A percentile compares a stretch with the other conserved stretches of the same genome.
These are phyloP conservation scores for Annulohypoxylon maeteangense DNA, from an alignment of 495 filamentous ascomycete genomes.

Conservation along the genomic window DNA sequence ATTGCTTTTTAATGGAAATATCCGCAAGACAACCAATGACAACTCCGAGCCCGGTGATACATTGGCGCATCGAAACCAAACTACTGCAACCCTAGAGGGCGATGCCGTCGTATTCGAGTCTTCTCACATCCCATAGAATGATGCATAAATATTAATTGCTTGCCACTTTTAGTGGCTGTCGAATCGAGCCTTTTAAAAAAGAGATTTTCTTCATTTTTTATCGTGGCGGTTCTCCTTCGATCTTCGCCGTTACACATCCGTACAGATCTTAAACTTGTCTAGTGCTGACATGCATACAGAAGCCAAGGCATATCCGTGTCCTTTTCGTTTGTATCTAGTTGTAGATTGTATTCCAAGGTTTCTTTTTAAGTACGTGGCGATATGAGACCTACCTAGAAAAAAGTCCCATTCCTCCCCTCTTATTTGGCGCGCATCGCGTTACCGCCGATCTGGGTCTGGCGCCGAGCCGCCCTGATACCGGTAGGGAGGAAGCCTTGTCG, in stretches of 20 bases:
- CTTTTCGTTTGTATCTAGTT: neutral
- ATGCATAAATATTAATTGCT: conserved; percentile 3
- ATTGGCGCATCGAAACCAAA: neutral
- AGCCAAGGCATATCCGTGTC: neutral
- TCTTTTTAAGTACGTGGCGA: neutral
- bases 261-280: neutral
- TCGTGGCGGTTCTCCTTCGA: conserved; percentile 1
- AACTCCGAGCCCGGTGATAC: conserved; percentile 1
- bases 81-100: neutral
- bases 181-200: neutral
- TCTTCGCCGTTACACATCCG: conserved; percentile 3
- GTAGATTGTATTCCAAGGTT: neutral
- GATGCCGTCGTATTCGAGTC: neutral
- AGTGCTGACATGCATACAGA: conserved; percentile 8
- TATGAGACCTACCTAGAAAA: neutral
- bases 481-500: neutral
- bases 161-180: neutral
- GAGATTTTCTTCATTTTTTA: neutral
- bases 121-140: neutral
- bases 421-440: neutral
- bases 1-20: conserved; percentile 16
- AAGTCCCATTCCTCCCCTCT: neutral
- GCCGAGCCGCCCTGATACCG: neutral
- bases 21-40: conserved; percentile 10
- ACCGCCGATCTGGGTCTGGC: neutral